These are phyloP conservation scores for Herpotrichia juniperi DNA, from an alignment of 2,329 filamentous ascomycete species.

Conservation along the genomic window DNA sequence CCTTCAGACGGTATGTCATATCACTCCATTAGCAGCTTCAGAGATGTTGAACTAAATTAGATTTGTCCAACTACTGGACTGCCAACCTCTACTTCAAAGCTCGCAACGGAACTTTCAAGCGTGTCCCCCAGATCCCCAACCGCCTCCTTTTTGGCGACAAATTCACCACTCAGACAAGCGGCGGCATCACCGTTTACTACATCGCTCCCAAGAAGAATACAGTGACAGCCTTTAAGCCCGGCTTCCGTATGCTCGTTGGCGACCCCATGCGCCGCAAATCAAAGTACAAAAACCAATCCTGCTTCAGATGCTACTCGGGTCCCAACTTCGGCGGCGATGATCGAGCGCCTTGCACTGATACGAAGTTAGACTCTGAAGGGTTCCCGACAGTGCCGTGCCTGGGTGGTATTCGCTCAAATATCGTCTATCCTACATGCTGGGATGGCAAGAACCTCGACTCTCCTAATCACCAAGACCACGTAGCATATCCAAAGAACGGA, in stretches of 20 bases:
- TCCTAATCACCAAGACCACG: slow-evolving; percentile 66
- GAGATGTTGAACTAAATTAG: background rate
- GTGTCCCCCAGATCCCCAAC: slow-evolving; percentile 47
- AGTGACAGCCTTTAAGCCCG: slow-evolving; percentile 21
- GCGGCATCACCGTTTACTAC: slow-evolving; percentile 15
- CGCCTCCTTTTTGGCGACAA: slow-evolving; percentile 29
- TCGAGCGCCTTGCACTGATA: slow-evolving; percentile 35
- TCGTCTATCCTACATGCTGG: slow-evolving; percentile 41
- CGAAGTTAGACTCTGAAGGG: slow-evolving; percentile 22
- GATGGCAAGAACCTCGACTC: slow-evolving; percentile 61
- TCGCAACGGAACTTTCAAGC: slow-evolving; percentile 41
- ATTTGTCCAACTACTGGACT: slow-evolving; percentile 33
- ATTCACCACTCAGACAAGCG: slow-evolving; percentile 13
- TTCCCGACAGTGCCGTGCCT: slow-evolving; percentile 26
- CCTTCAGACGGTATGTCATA: background rate
- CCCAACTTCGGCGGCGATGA: slow-evolving; percentile 53
- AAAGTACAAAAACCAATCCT: slow-evolving; percentile 42
- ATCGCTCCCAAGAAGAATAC: slow-evolving; percentile 11
- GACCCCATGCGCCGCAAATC: slow-evolving; percentile 37
- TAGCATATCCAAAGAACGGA: slow-evolving; percentile 59
- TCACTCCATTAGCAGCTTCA: background rate
- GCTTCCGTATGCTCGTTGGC: slow-evolving; percentile 55
- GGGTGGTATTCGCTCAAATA: slow-evolving; percentile 34
- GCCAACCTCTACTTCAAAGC: slow-evolving; percentile 32
- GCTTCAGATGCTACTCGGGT: slow-evolving; percentile 54